Base-by-base conservation (phyloP, 2,329 filamentous ascomycete species). In the Pestalotiopsis sp. region DNA sequence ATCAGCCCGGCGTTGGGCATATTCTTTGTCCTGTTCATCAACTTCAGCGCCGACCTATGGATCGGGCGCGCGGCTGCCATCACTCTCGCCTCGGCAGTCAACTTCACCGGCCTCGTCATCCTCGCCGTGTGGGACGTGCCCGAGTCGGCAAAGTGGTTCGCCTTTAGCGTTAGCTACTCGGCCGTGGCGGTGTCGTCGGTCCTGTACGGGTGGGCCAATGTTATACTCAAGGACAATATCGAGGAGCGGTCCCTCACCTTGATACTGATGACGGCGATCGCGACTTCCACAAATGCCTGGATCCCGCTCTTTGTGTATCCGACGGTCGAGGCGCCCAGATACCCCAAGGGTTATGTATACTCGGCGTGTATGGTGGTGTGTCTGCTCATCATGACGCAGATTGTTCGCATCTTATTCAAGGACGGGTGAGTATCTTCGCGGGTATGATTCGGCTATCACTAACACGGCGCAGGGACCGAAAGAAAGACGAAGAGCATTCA, bases 151-250 rank as follows among this genome's bases (percentile, higher is more conserved):
- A 79, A 83, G 17, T 89, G 86, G 85, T 87, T 87, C 66, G 85
- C 85, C 0, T 87, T 86, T 68, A 75, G 77, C 31, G 86, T 83
- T 0, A 84, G 81, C 0, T 88, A 85, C 72, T 81, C 81, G 0
- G 79, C 85, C 0, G 81, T 83, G 4, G 82, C 86, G 0, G 83
- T 88, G 77, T 87, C 86, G 0, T 86, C 84, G 62, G 84, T 88
- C 3, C 77, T 89, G 6, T 84, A 88, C 66, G 86, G 86, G 3
- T 88, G 86, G 85, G 82, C 87, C 3, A 89, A 89, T 69, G 84
- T 80, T 12, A 79, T 83, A 41, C 75, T 88, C 2, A 80, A 81
- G 25, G 78, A 82, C 20, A 82, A 82, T 1, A 81, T 82, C 0
- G 82, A 81, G 0, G 82, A 88, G 68, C 77, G 87, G 5, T 80